Conservation (phyloP, 805 yeast species). For the Sugiyamaella americana region DNA sequence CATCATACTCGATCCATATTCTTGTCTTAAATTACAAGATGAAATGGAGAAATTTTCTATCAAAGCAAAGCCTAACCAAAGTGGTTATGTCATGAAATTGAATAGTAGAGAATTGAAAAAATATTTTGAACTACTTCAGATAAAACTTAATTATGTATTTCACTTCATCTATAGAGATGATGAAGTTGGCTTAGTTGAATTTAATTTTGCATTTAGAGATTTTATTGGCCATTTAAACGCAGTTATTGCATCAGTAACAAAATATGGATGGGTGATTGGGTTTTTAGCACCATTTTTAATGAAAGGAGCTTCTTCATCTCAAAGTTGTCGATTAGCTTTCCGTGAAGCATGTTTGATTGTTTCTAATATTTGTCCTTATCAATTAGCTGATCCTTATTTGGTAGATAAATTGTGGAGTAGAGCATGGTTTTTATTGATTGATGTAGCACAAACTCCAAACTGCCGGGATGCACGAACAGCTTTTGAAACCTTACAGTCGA, state of each 20-base stretch:
- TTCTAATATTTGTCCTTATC: conserved; percentile 6
- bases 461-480: conserved; percentile 5
- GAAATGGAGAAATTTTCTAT: conserved; percentile 7
- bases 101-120: conserved; percentile 9
- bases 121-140: conserved; percentile 8
- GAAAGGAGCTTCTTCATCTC: neutral
- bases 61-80: neutral
- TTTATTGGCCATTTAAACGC: conserved; percentile 16
- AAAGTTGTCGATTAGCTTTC: conserved; percentile 10
- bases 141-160: conserved; percentile 11
- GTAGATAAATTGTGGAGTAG: conserved; percentile 10
- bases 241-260: conserved; percentile 10
- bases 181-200: conserved; percentile 6
- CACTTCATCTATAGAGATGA: conserved; percentile 5
- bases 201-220: conserved; percentile 17
- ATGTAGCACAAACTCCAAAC: conserved; percentile 12
- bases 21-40: conserved; percentile 8
- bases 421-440: conserved; percentile 22
- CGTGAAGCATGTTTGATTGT: conserved; percentile 12
- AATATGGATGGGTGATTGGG: conserved; percentile 12
- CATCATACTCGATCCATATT: conserved; percentile 4
- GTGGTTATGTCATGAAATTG: neutral
- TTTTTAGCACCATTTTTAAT: conserved; percentile 15
- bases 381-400: conserved; percentile 4
- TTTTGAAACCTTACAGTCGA: conserved; percentile 5